Base-by-base conservation (phyloP, 805 yeast genomes). In the Candida silvatica region DNA sequence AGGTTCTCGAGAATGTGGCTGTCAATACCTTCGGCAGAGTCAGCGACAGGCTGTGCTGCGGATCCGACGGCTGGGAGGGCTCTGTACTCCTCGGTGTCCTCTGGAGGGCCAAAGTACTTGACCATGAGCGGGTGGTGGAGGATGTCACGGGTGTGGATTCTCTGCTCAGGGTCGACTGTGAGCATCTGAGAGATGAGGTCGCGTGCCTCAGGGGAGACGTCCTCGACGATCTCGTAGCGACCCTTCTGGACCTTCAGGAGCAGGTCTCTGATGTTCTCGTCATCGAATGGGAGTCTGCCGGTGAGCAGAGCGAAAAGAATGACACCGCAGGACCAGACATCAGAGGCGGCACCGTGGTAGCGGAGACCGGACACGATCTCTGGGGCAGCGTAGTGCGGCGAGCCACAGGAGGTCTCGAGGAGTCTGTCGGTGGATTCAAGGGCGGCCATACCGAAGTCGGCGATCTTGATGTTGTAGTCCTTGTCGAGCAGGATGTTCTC, bases 361-460 rank as follows among this genome's bases (percentile, higher is more conserved):
- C 78, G 86, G 41, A 81, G 75, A 25, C 98, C 98, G 9, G 95
- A 83, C 8, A 92, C 97, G 46, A 92, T 90, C 57, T 92, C 98
- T 0, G 98, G 98, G 7, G 96, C 85, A 2, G 97, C 98, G 58
- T 92, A 92, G 58, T 92, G 98, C 6, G 98, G 98, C 14, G 97
- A 87, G 1, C 98, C 98, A 60, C 98, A 92, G 15, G 94, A 80
- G 4, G 98, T 92, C 56, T 90, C 97, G 38, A 92, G 66, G 51
- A 90, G 62, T 47, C 81, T 76, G 45, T 79, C 90, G 36, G 72
- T 73, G n/a, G 64, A 54, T 56, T 92, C 97, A 31, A 92, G 64
- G 5, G 98, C 97, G 14, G 98, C 98, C 98, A 92, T 92, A 23
- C 98, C 98, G 56, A 92, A 92, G 60, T 92, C 98, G 7, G 98